Base-by-base conservation (phyloP, 345 rosid genomes). In the Pugionium dolabratum region DNA sequence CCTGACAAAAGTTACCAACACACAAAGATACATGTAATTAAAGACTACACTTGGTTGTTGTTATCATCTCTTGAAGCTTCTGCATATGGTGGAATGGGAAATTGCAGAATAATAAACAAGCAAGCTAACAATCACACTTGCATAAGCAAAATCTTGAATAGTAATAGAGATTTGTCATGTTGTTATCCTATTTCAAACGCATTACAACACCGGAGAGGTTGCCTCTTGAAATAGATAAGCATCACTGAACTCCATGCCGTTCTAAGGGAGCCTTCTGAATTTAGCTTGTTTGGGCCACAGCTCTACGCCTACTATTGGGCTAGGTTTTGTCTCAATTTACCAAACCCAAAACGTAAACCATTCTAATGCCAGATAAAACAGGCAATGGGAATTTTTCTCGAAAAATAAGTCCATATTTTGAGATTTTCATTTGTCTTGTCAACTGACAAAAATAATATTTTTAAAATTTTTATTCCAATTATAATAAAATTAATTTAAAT, bases 31-130 rank as follows among this genome's bases (percentile, higher is more conserved):
- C 65, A 64, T 72, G 36, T 34, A 34, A 34, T 7, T 9, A 40
- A 40, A 1, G n/a, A 7, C 10, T 7, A 34, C 36, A 34, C 41
- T 4, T 37, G 1, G 7, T 37, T 76, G 51, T 79, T 78, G 47
- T 69, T 47, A 53, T 62, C 59, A 47, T 66, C 77, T 31, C 37
- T 58, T 8, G 78, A 67, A 45, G 88, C 80, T 73, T 90, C 90
- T 54, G 99, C 86, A 53, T 74, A 72, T 28, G 71, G 77, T 63
- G 18, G 88, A 82, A 62, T 81, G 76, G 51, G 84, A 77, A 80
- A 70, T 79, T 8, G 91, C 85, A 71, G 89, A 86, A 81, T 73
- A 80, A 73, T 92, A 88, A 71, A 88, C 80, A 58, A 85, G 72
- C 69, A 90, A 80, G 70, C 90, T 86, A 73, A 84, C 78, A 60